Conservation (phyloP, 2,329 filamentous ascomycete species). For the Teratosphaeria gauchensis region DNA sequence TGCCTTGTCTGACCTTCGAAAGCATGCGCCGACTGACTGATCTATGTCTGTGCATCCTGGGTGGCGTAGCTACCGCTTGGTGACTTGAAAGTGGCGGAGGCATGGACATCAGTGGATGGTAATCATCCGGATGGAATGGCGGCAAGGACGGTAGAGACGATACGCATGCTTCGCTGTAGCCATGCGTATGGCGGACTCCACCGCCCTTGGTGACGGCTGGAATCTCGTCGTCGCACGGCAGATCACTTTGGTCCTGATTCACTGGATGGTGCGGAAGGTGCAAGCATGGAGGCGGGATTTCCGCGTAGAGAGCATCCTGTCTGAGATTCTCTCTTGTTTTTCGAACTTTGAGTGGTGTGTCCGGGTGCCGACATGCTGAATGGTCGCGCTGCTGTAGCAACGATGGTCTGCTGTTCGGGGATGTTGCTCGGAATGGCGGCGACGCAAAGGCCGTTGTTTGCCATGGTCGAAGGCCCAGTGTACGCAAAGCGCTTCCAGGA, state of each 20-base stretch:
- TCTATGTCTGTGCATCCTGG: conserved; percentile 18
- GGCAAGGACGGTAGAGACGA: not conserved
- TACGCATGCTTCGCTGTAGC: not conserved
- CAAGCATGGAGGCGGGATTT: conserved; percentile 17
- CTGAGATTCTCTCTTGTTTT: conserved; percentile 28
- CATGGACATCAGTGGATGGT: not conserved
- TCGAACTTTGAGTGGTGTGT: conserved; percentile 25
- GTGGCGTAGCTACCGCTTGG: not conserved
- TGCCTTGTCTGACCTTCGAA: conserved; percentile 25
- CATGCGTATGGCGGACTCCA: not conserved
- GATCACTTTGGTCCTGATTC: not conserved
- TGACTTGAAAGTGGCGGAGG: not conserved
- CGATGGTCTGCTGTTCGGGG: conserved; percentile 21
- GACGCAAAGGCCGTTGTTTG: conserved; percentile 10
- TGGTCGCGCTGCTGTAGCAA: conserved; percentile 23
- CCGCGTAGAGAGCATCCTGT: conserved; percentile 10
- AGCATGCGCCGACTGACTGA: conserved; percentile 28
- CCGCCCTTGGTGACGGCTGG: not conserved
- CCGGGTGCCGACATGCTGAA: conserved; percentile 19
- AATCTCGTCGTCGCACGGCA: not conserved
- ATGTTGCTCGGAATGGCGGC: conserved; percentile 13
- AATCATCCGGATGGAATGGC: conserved; percentile 1
- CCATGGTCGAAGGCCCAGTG: conserved; percentile 13
- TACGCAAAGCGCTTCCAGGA: conserved; percentile 6
- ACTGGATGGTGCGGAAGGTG: not conserved